Base-by-base conservation (phyloP, 768 basidiomycete genomes). In the Suillus alpinus region DNA sequence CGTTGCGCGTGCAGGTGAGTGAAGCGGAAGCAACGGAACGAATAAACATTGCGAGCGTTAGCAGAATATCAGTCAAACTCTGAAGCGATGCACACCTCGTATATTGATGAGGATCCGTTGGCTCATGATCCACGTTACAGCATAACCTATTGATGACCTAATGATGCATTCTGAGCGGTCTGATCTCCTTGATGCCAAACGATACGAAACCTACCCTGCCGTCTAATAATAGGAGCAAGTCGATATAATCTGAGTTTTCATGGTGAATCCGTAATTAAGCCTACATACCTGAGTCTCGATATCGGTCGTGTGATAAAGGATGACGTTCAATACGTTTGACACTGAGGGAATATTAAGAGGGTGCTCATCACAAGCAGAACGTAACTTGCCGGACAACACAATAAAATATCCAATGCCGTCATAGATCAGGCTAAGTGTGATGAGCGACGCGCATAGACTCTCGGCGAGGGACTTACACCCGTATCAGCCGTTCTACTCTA, bases 391-490 rank as follows among this genome's bases (percentile, higher is more conserved):
- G 56, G 83, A 82, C 37, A 87, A 73, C 7, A 75, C 77, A 31
- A 83, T 67, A 56, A 86, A 82, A 65, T 85, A 87, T 9, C 80
- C 78, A 31, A 87, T 66, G 52, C 86, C 86, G 62, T 89, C 86
- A 58, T 84, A 85, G 6, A 90, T 73, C 83, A 89, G 84, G 73
- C 86, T 89, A 63, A 2, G 37, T 18, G 18, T 64, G 44, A 36
- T 52, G 20, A 23, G 34, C 20, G 34, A 52, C 3, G 8, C 29
- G 1, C 20, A 57, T 61, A 66, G 26, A 63, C 36, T 1, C n/a
- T 56, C 39, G 29, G 55, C 23, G 5, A 20, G 50, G 47, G 13
- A n/a, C 16, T 14, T 9, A 66, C 72, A 8, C 10, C 70, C 73
- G 70, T 66, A 16, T 65, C 63, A 57, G 65, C 66, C 39, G 65